Conservation (phyloP, 768 basidiomycete species). For the Termitomyces sp. region DNA sequence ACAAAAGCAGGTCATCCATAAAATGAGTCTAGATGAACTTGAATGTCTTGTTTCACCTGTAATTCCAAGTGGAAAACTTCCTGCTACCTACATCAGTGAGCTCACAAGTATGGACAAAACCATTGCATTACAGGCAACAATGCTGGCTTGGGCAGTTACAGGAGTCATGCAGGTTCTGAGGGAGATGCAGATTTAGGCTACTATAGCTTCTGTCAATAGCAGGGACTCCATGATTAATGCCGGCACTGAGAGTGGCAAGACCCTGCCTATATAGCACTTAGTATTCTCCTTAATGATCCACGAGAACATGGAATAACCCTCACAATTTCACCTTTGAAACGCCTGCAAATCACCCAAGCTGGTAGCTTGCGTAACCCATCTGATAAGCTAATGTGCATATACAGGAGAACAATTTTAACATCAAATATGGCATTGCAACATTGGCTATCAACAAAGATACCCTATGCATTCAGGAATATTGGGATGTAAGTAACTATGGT, state of each 20-base stretch:
- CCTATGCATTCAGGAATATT: constrained; percentile 11
- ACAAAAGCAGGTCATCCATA: no score
- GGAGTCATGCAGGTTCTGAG: constrained; percentile 14
- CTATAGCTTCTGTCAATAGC: constrained; percentile 14
- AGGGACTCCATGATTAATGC: constrained; percentile 18
- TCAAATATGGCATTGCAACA: constrained; percentile 13
- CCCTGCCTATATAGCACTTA: constrained; percentile 22
- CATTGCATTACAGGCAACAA: no score
- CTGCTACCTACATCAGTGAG: no score
- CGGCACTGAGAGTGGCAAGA: constrained; percentile 26
- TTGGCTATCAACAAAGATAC: constrained; percentile 23
- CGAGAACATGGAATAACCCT: constrained; percentile 4
- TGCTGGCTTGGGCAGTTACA: neutral
- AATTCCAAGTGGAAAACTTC: no score
- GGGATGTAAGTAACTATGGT: constrained; percentile 1
- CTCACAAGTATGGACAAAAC: no score
- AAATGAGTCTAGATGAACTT: no score
- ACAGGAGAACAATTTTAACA: constrained; percentile 14
- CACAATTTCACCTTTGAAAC: constrained; percentile 20
- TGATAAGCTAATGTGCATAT: neutral
- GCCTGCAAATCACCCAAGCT: constrained; percentile 11
- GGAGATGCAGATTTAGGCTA: constrained; percentile 19
- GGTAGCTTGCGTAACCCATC: neutral
- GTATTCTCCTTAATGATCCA: constrained; percentile 18
- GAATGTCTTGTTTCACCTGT: no score